Evolutionary conservation across 2,329 filamentous ascomycete species (phyloP).

Genomic region (Clonostachys rosea): DNA sequence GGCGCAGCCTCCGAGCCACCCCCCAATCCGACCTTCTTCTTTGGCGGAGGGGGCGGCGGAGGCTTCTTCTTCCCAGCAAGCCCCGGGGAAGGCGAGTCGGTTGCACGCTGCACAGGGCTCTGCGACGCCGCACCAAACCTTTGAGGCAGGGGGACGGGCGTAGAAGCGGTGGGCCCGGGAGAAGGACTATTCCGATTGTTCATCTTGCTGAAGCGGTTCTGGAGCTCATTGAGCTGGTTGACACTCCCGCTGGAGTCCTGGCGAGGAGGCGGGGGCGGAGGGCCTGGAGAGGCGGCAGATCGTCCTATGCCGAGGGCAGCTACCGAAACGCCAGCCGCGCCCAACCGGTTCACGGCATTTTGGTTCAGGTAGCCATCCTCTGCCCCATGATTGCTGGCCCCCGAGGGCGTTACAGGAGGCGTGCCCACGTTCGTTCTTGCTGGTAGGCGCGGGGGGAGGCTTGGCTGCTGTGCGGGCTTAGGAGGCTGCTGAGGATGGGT

Average conservation of each 20-base stretch:
- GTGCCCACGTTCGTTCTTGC: conserved; percentile 34
- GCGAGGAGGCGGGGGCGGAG: conserved; percentile 12
- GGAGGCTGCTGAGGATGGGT: conserved; percentile 29
- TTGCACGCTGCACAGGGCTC: conserved; percentile 1
- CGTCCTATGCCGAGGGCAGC: conserved; percentile 70
- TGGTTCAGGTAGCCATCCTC: conserved; percentile 35
- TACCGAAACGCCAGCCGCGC: conserved; percentile 72
- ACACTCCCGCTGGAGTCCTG: conserved; percentile 9
- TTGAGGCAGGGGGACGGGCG: conserved; percentile 55
- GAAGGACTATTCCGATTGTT: conserved; percentile 24
- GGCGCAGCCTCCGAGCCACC: conserved; percentile 4
- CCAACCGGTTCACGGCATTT: conserved; percentile 61
- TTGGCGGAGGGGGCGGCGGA: conserved; percentile 43
- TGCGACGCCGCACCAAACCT: conserved; percentile 48
- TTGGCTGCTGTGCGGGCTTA: conserved; percentile 33
- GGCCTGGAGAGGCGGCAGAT: conserved; percentile 18
- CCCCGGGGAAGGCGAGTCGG: conserved; percentile 7
- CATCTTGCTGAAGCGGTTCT: conserved; percentile 60
- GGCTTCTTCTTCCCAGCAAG: conserved; percentile 46
- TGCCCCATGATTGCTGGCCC: conserved; percentile 22
- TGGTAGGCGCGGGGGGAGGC: conserved; percentile 65
- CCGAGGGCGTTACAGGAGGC: conserved; percentile 23
- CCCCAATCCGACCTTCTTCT: conserved; percentile 42
- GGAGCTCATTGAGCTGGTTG: conserved; percentile 58
- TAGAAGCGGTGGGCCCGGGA: conserved; percentile 55